phyloP scores from a whole-genome alignment of 2,329 filamentous ascomycete genomes.

The Hypomyces rosellus region DNA sequence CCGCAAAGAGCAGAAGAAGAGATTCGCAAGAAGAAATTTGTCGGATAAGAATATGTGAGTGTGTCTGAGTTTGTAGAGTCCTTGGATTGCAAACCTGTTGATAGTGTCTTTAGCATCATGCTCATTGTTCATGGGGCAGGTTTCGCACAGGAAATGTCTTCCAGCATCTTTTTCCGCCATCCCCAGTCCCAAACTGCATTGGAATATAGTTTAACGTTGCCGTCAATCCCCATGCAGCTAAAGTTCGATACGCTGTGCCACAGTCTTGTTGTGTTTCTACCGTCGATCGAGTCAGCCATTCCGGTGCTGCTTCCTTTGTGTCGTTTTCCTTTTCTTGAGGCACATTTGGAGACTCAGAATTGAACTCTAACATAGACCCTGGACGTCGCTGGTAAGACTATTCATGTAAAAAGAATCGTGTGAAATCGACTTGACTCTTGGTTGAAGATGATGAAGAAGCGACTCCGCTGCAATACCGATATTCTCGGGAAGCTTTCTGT shows the following conservation, averaged over 20 bases:
- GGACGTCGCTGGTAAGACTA: background rate
- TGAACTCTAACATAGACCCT: background rate
- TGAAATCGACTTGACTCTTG: too few relatives aligned
- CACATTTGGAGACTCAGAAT: too few relatives aligned
- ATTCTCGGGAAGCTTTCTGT: background rate
- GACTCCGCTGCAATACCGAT: background rate
- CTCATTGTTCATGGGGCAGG: too few relatives aligned
- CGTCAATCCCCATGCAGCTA: slow-evolving; percentile 8
- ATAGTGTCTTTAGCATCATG: background rate
- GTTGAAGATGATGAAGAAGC: too few relatives aligned
- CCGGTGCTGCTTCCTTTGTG: background rate
- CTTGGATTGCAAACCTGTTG: slow-evolving; percentile 1
- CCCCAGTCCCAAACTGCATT: background rate
- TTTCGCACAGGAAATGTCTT: slow-evolving; percentile 4
- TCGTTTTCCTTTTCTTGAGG: background rate
- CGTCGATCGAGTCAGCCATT: background rate
- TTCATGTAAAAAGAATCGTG: too few relatives aligned
- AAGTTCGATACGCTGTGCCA: background rate
- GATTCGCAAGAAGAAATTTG: background rate
- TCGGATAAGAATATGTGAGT: background rate
- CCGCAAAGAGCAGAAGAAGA: background rate
- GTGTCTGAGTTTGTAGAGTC: background rate
- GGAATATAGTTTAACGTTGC: slow-evolving; percentile 3
- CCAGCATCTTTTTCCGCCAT: background rate
- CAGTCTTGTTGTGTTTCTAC: background rate